Conservation (phyloP, 2,329 filamentous ascomycete genomes). For the Diplodia intermedia region DNA sequence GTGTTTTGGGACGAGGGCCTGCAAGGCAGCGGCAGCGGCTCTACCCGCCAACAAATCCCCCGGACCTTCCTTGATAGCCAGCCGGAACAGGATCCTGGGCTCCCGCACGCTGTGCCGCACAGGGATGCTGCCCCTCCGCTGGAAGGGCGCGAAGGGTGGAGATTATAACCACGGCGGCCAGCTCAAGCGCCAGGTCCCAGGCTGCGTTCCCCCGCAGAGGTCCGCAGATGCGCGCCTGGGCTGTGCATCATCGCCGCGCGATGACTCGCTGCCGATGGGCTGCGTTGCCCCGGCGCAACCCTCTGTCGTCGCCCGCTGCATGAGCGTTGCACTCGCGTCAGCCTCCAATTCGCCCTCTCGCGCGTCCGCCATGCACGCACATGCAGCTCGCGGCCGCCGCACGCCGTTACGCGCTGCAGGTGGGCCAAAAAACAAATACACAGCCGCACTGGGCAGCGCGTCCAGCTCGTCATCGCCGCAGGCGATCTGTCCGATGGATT, state of each 20-base stretch:
- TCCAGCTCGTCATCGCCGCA: constrained; percentile 17
- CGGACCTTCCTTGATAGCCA: not conserved
- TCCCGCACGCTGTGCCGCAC: not conserved
- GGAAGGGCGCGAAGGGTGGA: not conserved
- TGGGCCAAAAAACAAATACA: constrained; percentile 20
- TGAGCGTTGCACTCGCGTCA: constrained; percentile 29
- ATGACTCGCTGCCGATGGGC: constrained; percentile 19
- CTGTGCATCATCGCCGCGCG: constrained; percentile 17
- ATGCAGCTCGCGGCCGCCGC: not conserved
- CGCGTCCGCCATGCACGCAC: not conserved
- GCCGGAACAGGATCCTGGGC: constrained; percentile 13
- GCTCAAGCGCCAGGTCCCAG: constrained; percentile 3
- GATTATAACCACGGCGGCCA: constrained; percentile 9
- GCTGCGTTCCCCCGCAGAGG: constrained; percentile 21
- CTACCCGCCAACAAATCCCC: constrained; percentile 24
- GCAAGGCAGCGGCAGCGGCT: constrained; percentile 28
- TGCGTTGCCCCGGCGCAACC: constrained; percentile 8
- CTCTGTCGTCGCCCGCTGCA: constrained; percentile 25
- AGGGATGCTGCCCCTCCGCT: constrained; percentile 14
- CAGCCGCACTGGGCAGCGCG: constrained; percentile 13
- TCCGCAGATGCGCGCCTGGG: constrained; percentile 22
- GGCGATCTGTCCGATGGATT: constrained; percentile 22
- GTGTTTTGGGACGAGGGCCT: constrained; percentile 17
- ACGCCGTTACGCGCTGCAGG: constrained; percentile 24
- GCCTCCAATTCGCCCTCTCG: constrained; percentile 9